Evolutionary conservation across 176 grass and related monocot genomes (phyloP).

Genomic region (Eragrostis nindensis): DNA sequence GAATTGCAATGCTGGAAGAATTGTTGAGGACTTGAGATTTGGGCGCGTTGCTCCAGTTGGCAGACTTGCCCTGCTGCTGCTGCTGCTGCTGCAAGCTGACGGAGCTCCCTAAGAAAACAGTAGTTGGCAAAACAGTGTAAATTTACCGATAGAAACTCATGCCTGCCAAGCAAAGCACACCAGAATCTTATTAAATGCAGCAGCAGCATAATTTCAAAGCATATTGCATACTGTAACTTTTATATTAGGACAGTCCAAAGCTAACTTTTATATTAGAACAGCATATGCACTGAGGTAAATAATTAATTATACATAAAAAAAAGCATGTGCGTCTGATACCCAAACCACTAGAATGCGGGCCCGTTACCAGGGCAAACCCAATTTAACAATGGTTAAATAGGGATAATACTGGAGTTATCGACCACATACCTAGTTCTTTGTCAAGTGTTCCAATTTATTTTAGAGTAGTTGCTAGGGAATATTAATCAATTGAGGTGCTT

Average conservation of each 20-base stretch:
- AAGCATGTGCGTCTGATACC: neutral
- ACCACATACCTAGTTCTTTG: no score
- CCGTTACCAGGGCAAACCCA: neutral
- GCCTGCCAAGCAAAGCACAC: neutral
- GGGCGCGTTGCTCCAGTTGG: conserved; percentile 42
- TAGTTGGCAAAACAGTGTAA: conserved; percentile 35
- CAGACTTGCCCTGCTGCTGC: conserved; percentile 41
- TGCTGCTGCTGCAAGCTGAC: conserved; percentile 35
- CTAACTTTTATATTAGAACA: neutral
- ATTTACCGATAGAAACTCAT: conserved; percentile 21
- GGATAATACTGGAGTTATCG: no score
- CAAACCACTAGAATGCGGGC: neutral
- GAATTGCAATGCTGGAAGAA: conserved; percentile 80
- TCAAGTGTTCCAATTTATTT: no score
- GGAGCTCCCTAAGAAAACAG: conserved; percentile 56
- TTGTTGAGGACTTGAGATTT: conserved; percentile 33
- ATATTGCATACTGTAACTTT: neutral
- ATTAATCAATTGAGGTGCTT: no score
- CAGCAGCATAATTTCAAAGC: neutral
- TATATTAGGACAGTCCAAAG: neutral
- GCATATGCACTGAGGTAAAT: neutral
- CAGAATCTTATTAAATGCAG: neutral
- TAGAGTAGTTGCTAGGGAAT: no score
- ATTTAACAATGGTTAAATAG: neutral
- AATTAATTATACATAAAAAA: no score